phyloP scores from a whole-genome alignment of 306 rosid species.

The Myrica gale region DNA sequence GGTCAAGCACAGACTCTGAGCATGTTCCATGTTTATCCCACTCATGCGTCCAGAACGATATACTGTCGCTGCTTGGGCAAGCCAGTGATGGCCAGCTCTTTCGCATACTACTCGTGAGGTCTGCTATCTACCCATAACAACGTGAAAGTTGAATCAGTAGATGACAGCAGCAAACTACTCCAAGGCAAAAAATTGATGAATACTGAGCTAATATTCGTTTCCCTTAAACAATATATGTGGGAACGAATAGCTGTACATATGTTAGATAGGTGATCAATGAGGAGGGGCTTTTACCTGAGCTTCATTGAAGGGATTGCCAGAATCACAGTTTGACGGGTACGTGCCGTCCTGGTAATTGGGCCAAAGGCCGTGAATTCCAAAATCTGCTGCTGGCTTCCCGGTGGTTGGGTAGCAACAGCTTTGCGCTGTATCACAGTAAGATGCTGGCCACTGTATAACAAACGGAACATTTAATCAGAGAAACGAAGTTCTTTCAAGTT shows the following conservation, averaged over 20 bases:
- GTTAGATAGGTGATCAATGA: background rate
- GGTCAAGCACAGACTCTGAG: conserved; percentile 58
- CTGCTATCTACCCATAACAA: conserved; percentile 27
- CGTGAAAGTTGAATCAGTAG: too few relatives aligned
- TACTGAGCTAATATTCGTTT: too few relatives aligned
- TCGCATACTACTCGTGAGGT: conserved; percentile 37
- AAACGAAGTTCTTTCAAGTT: background rate
- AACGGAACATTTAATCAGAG: too few relatives aligned
- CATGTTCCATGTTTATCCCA: conserved; percentile 88
- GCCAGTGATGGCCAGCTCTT: conserved; percentile 67
- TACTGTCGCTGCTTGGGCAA: conserved; percentile 65
- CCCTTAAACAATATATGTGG: too few relatives aligned
- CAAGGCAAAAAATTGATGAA: too few relatives aligned
- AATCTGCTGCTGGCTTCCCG: conserved; percentile 73
- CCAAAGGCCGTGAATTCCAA: conserved; percentile 82
- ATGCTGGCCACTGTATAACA: conserved; percentile 81
- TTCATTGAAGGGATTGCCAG: conserved; percentile 46
- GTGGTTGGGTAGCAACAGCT: conserved; percentile 76
- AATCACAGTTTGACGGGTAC: conserved; percentile 71
- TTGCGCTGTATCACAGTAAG: conserved; percentile 64
- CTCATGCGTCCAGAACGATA: conserved; percentile 60
- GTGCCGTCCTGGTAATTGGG: conserved; percentile 67
- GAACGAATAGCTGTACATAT: too few relatives aligned
- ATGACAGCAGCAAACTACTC: too few relatives aligned
- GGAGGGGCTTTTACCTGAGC: conserved; percentile 39